Base-by-base conservation (phyloP, 2,329 filamentous ascomycete genomes). In the Chaetoscypha palmicola region DNA sequence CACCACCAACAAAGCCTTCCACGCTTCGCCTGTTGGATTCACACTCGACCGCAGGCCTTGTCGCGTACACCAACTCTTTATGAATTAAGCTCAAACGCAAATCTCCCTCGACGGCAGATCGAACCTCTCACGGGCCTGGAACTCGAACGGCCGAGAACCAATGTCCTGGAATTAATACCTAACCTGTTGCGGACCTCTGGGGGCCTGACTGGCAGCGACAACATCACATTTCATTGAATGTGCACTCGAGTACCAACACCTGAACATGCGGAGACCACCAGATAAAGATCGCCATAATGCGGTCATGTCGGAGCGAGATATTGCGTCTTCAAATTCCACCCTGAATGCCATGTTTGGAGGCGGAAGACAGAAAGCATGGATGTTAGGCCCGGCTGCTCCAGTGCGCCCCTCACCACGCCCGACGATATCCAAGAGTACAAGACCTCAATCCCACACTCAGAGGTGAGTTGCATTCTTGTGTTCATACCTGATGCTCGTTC, bases 311-410 rank as follows among this genome's bases (percentile, higher is more conserved):
- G 58, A 59, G 17, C 50, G 50, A 24, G 57, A 63, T 35, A 52
- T 64, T 8, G 56, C 60, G 22, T 53, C 56, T 2, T 59, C 62
- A 9, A 64, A 64, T 53, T 56, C 52, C 16, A 62, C 62, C 4
- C 46, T 64, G 21, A 61, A 64, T 38, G 49, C 59, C 7, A 46
- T 64, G 28, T 57, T 64, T 38, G 59, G 60, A 45, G 55, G 58
- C 9, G 48, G 52, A 20, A 43, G 55, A 41, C 55, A 57, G 45
- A 63, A 60, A 43, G 53, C 60, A 41, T 64, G 62, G 62, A 64
- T 64, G 60, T 41, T 45, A 14, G 55, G 48, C 33, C 43, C 47
- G 41, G 51, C 16, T 10, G 24, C 14, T 35, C 39, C 56, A 34
- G 53, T 62, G 21, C 57, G 54, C 32, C 60, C 61, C 28, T 58